These are phyloP conservation scores for Cytospora piceae DNA, from an alignment of 2,329 filamentous ascomycete genomes.

Conservation along the genomic window DNA sequence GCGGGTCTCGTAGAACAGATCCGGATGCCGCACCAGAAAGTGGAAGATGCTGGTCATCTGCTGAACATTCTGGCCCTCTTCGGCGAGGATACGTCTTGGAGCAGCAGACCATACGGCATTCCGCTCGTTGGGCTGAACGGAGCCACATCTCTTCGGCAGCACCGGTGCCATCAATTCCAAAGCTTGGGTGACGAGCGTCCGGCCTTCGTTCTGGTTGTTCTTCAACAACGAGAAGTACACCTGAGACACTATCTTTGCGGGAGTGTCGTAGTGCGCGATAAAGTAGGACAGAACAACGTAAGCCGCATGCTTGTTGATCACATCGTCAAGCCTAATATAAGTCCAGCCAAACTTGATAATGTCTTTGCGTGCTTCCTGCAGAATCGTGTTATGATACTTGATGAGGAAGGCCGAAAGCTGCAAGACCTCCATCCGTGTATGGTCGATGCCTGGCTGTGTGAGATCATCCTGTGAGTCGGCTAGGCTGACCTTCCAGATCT, in stretches of 20 bases:
- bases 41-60: constrained; percentile 98
- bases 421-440: constrained; percentile 92
- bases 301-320: constrained; percentile 98
- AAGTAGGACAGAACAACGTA: constrained; percentile 98
- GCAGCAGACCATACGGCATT: constrained; percentile 88
- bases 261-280: constrained; percentile 95
- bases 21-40: constrained; percentile 89
- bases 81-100: constrained; percentile 85
- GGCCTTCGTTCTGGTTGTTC: constrained; percentile 93
- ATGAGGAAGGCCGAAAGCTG: constrained; percentile 94
- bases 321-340: constrained; percentile 96
- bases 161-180: constrained; percentile 95
- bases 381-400: constrained; percentile 87
- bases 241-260: constrained; percentile 91
- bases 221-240: constrained; percentile 91
- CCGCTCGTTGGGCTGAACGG: constrained; percentile 64
- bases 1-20: constrained; percentile 91
- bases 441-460: constrained; percentile 84
- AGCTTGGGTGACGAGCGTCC: constrained; percentile 89
- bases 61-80: constrained; percentile 92
- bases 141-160: constrained; percentile 79
- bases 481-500: constrained; percentile 90
- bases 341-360: constrained; percentile 99
- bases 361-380: constrained; percentile 93
- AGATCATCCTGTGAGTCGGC: constrained; percentile 83